Base-by-base conservation (phyloP, 768 basidiomycete species). In the Boletus pseudo-olivaceus region DNA sequence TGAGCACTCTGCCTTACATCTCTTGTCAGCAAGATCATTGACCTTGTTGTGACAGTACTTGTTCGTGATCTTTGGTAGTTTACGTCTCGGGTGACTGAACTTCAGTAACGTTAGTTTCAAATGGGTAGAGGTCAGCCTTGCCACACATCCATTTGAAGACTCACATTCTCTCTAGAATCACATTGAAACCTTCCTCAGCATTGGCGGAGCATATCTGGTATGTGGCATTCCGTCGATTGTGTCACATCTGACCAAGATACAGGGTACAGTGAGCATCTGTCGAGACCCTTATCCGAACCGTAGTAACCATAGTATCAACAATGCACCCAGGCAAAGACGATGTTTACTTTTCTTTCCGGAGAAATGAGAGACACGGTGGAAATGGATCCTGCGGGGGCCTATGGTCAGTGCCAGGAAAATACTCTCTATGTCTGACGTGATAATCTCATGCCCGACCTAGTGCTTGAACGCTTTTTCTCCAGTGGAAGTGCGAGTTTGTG, bases 331-430 rank as follows among this genome's bases (percentile, higher is more conserved):
- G 80, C 90, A 1, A 99, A 98, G 74, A 90, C 95, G 0, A 94
- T 98, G 91, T 72, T 93, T 0, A 94, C 97, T 0, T 92, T 98
- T 67, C 75, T 98, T 38, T 93, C 91, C 0, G 96, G 96, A 11
- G 96, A 98, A 72, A 97, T 98, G 86, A 87, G 88, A 67, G 92
- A 96, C 60, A 95, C 93, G 0, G 90, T 93, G 5, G 84, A 91
- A 65, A 78, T 94, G 73, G 84, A 88, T 64, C 87, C 87, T 14
- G 88, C 86, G 14, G 90, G 87, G 15, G 82, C 85, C 46, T 89
- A 90, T 67, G 85, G 86, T 86, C 46, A 29, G 75, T 58, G 9
- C 19, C 19, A 34, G 26, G 44, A 40, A 23, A 23, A 20, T 35
- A 20, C 3, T 19, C 27, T 45, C 27, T n/a, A 27, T 26, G 26